Percentiles rank a stretch among this genome's conserved stretches.
Evolutionary conservation across 2,329 filamentous ascomycete genomes (phyloP).

Genomic region (Cytospora chrysosperma): DNA sequence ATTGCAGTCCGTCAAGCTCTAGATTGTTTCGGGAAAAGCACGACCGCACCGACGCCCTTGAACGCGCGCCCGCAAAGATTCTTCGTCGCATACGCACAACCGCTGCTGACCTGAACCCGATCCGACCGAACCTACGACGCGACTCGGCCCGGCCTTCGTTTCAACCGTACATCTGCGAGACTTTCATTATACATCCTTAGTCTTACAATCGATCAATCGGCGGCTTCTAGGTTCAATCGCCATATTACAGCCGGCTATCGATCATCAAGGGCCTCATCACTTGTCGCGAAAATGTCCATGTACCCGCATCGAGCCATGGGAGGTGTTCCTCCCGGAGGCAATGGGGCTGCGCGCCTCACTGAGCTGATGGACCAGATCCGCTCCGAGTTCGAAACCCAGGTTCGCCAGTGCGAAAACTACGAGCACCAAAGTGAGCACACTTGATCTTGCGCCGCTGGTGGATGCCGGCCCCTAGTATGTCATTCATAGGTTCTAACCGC

Average conservation of each 20-base stretch:
- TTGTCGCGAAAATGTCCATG: slow-evolving; percentile 62
- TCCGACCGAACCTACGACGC: neutral
- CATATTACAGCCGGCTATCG: neutral
- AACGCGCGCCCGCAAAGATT: slow-evolving; percentile 7
- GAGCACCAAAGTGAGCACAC: slow-evolving; percentile 78
- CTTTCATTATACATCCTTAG: neutral
- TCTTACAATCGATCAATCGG: neutral
- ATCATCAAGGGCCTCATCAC: neutral
- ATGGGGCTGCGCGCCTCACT: slow-evolving; percentile 65
- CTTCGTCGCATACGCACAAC: slow-evolving; percentile 1
- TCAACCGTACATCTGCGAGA: neutral
- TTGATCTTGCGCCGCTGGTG: neutral
- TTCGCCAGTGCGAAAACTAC: slow-evolving; percentile 78
- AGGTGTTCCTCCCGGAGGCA: slow-evolving; percentile 57
- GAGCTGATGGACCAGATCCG: slow-evolving; percentile 91
- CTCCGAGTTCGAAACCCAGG: slow-evolving; percentile 84
- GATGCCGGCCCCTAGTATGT: slow-evolving; percentile 6
- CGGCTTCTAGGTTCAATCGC: neutral
- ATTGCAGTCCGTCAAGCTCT: slow-evolving; percentile 4
- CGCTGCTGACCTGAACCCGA: slow-evolving; percentile 1
- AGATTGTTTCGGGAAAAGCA: neutral
- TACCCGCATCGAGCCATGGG: slow-evolving; percentile 88
- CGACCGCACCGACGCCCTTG: neutral
- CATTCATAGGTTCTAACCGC: slow-evolving; percentile 25
- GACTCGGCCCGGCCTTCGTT: neutral